Evolutionary conservation across 176 grass and related monocot species (phyloP), one percentile per base, ranked within the genome.

Genomic region (Pontederia crassipes): DNA sequence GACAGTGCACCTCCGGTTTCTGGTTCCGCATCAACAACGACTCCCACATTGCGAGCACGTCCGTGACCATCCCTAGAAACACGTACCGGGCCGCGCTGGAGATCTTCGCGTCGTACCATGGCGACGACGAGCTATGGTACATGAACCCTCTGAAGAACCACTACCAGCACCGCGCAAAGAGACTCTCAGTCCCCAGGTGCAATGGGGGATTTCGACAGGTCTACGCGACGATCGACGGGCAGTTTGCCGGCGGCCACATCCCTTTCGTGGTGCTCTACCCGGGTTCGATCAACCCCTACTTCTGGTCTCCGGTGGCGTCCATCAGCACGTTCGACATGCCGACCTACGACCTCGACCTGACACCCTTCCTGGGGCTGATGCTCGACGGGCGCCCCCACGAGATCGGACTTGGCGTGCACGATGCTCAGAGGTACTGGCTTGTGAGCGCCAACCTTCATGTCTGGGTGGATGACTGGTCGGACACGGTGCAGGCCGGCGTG

Each of bases 51-150:
- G 46, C 1, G 17, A 50, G 47, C 17, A 66, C 11, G 2, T 15
- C 48, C 1, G 14, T 50, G 4, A 52, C 48, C 17, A 52, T 66
- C 26, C 63, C 63, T 8, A 49, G 2, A 9, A 66, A 66, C 46
- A 50, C 63, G 11, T 66, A 66, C 63, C 48, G 63, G 17, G 63
- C 46, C 12, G 17, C 51, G n/a, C 47, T 66, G 4, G 63, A 66
- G 11, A 66, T 66, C 63, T 66, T 66, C 48, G 63, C 51, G 9
- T 66, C 63, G 18, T 66, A 66, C 63, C 63, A 66, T 48, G 63
- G 47, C 17, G 48, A 66, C 63, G 63, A 66, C 46, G 63, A 66
- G 48, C 28, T 52, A 16, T 66, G 63, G 63, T 66, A 66, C 63
- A 52, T 26, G 18, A 66, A 66, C 63, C 63, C 63, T 1, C 47